phyloP scores from a whole-genome alignment of 805 yeast genomes.

The Saccharomycopsis babjevae region DNA sequence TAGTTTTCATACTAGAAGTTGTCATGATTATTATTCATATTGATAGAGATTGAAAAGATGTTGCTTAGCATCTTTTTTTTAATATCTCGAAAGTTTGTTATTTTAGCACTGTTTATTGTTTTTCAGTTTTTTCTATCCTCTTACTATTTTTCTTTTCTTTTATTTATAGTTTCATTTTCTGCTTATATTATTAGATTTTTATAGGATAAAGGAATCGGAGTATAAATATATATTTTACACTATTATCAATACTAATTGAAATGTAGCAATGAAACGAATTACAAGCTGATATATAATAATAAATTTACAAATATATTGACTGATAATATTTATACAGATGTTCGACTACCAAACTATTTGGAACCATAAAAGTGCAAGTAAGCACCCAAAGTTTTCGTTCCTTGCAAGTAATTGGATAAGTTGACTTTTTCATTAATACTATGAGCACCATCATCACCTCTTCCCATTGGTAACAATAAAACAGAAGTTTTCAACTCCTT shows the following conservation, averaged over 20 bases:
- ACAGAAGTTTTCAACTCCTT: conserved; percentile 77
- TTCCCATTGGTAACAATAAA: conserved; percentile 89
- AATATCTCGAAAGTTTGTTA: background rate
- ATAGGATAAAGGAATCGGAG: background rate
- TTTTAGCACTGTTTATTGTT: background rate
- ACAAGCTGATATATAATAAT: background rate
- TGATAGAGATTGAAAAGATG: background rate
- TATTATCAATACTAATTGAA: background rate
- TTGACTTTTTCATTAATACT: conserved; percentile 93
- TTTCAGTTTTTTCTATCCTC: background rate
- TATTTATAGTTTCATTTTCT: background rate
- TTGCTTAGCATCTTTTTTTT: background rate
- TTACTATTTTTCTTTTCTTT: background rate
- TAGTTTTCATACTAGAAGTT: background rate
- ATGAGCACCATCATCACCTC: conserved; percentile 99
- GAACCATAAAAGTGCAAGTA: conserved; percentile 79
- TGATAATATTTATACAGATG: background rate
- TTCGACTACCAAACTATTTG: conserved; percentile 17
- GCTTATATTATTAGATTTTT: background rate
- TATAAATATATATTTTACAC: background rate
- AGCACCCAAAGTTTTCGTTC: conserved; percentile 87
- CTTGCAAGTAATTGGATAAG: conserved; percentile 80
- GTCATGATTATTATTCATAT: background rate
- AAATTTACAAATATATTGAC: background rate
- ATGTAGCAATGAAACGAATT: background rate